Percentiles rank a stretch among this genome's conserved stretches.
Evolutionary conservation across 2,329 filamentous ascomycete genomes (phyloP).

Genomic region (Dactylellina sp.): DNA sequence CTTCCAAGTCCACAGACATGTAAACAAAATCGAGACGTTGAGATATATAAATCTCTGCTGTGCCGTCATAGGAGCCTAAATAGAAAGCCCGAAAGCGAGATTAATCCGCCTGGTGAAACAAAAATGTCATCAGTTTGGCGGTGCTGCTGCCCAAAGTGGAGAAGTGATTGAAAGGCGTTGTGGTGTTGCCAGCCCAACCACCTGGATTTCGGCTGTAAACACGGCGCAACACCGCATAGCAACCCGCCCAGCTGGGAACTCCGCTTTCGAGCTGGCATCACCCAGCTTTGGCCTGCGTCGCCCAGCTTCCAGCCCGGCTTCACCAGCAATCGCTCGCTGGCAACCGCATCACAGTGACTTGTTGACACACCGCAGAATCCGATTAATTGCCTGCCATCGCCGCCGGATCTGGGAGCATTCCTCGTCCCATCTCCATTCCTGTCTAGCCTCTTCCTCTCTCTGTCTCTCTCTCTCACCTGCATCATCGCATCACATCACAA

Average conservation of each 20-base stretch:
- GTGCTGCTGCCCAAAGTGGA: slow-evolving; percentile 21
- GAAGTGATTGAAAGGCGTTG: slow-evolving; percentile 30
- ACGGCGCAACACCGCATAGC: slow-evolving; percentile 21
- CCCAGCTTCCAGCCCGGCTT: slow-evolving; percentile 8
- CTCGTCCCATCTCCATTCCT: slow-evolving; percentile 27
- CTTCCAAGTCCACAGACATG: too few species aligned
- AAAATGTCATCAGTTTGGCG: slow-evolving; percentile 7
- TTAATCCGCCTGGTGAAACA: neutral
- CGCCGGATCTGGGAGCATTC: slow-evolving; percentile 37
- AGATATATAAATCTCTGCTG: neutral
- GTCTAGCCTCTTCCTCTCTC: slow-evolving; percentile 31
- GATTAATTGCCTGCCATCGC: slow-evolving; percentile 55
- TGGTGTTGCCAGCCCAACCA: slow-evolving; percentile 53
- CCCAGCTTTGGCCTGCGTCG: too few species aligned
- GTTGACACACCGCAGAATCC: slow-evolving; percentile 43
- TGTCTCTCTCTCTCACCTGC: too few species aligned
- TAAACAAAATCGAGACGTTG: too few species aligned
- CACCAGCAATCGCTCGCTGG: neutral
- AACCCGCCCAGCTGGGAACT: slow-evolving; percentile 30
- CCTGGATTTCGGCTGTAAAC: slow-evolving; percentile 32
- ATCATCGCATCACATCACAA: slow-evolving; percentile 16
- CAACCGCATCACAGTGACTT: slow-evolving; percentile 11
- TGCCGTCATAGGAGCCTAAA: neutral
- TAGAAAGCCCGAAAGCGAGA: neutral
- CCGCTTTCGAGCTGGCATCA: slow-evolving; percentile 27